Evolutionary conservation across 2,329 filamentous ascomycete genomes (phyloP), one percentile per base, ranked within the genome.

Genomic region (Myriosclerotinia scirpicola): DNA sequence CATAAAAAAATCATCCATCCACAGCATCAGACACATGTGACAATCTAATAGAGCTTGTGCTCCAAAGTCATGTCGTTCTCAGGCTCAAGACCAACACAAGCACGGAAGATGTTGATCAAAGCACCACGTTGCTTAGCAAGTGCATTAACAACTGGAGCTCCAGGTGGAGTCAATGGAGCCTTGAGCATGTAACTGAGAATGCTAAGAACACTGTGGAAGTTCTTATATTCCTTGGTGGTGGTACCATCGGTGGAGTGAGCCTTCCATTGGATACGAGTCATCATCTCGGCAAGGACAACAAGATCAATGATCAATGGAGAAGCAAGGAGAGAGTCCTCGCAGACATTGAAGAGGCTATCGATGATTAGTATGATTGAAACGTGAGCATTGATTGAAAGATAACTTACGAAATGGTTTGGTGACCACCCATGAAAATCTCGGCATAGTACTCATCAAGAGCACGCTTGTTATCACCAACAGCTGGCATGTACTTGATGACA

Each of bases 401-500:
- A 46, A 80, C 85, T 83, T 79, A 87, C 83, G 87, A 90, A 78
- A 99, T 99, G 74, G 93, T 98, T 84, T 99, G 95, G 82, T 98
- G 95, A 53, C 95, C 95, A 72, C 95, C 95, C 81, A 98, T 86
- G 86, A 99, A 99, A 81, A 99, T 98, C 85, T 99, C 94, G 66
- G 93, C 95, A 74, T 97, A 97, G 86, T 99, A 99, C 85, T 99
- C 95, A 76, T 99, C 95, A 65, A 99, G 85, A 65, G 95, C 95
- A 77, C 95, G 93, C 88, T 99, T 99, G 86, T 97, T 96, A 82
- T 99, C 95, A 70, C 95, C 95, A 59, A 99, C 95, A 70, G 93
- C 92, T 46, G 95, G 95, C 93, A 99, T 97, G 84, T 99, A 99
- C 87, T 99, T 99, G 88, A 99, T 99, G 74, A 99, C 95, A 68